These are phyloP conservation scores for Nicotiana tomentosiformis DNA, from an alignment of 257 asterid species.

Conservation along the genomic window DNA sequence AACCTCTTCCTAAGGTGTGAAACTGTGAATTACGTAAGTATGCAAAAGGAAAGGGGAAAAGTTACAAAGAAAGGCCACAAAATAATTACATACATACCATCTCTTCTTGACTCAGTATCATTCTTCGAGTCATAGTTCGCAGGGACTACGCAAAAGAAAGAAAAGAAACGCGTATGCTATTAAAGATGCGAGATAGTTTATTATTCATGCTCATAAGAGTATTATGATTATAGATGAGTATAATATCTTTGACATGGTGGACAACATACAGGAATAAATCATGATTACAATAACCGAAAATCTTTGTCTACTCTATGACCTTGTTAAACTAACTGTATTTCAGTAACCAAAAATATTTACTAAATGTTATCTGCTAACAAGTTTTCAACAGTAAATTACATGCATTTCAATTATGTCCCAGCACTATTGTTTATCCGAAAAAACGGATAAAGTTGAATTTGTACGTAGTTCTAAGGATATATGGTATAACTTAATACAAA, in stretches of 20 bases:
- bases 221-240: not conserved
- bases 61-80: constrained; percentile 6
- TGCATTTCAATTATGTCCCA: not conserved
- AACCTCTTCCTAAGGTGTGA: constrained; percentile 74
- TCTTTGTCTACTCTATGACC: too few relatives aligned
- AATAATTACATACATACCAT: constrained; percentile 44
- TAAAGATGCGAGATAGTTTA: not conserved
- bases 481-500: too few relatives aligned
- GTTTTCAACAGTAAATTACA: not conserved
- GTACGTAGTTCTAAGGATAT: too few relatives aligned
- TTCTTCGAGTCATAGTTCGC: constrained; percentile 49
- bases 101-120: constrained; percentile 71
- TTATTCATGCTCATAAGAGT: not conserved
- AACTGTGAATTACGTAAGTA: constrained; percentile 41
- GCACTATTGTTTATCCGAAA: too few relatives aligned
- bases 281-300: too few relatives aligned
- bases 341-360: too few relatives aligned
- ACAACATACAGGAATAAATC: too few relatives aligned
- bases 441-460: too few relatives aligned
- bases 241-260: not conserved
- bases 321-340: too few relatives aligned
- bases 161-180: not conserved
- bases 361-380: not conserved
- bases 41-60: constrained; percentile 6
- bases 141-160: constrained; percentile 30